Conservation (phyloP, 257 asterid genomes). For the Fraxinus quadrangulata region DNA sequence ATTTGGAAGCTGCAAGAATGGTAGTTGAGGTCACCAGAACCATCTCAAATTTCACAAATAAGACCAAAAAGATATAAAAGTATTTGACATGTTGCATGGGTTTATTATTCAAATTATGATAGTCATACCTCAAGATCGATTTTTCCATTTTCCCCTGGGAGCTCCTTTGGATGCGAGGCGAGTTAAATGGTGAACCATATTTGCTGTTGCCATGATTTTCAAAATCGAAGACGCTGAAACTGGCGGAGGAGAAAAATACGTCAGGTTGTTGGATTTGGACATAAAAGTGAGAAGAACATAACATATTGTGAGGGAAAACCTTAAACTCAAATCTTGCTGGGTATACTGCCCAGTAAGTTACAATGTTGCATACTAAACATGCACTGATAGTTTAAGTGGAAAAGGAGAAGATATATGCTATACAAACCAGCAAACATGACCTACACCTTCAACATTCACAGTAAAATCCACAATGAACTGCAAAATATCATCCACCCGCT, state of each 20-base stretch:
- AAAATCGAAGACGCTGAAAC: constrained; percentile 89
- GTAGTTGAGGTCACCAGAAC: background rate
- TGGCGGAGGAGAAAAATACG: constrained; percentile 32
- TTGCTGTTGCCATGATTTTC: constrained; percentile 72
- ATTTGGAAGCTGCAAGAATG: constrained; percentile 65
- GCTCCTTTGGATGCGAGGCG: constrained; percentile 62
- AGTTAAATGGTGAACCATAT: constrained; percentile 75
- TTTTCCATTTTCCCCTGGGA: constrained; percentile 99
- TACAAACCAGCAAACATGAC: constrained; percentile 82
- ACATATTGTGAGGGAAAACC: constrained; percentile 1
- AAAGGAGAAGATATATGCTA: constrained; percentile 11
- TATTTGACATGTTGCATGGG: background rate
- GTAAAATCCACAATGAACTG: constrained; percentile 86
- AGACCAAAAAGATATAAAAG: background rate
- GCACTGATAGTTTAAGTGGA: constrained; percentile 7
- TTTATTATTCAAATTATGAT: background rate
- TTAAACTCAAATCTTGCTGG: background rate
- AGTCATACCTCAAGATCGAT: constrained; percentile 76
- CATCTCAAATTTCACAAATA: background rate
- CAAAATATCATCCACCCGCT: constrained; percentile 80
- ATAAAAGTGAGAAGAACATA: background rate
- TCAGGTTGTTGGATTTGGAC: background rate
- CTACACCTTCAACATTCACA: constrained; percentile 87
- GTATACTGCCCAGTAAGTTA: background rate
- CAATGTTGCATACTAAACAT: constrained; percentile 12